Conservation (phyloP, 768 basidiomycete species). For the Sutorius australiensis region DNA sequence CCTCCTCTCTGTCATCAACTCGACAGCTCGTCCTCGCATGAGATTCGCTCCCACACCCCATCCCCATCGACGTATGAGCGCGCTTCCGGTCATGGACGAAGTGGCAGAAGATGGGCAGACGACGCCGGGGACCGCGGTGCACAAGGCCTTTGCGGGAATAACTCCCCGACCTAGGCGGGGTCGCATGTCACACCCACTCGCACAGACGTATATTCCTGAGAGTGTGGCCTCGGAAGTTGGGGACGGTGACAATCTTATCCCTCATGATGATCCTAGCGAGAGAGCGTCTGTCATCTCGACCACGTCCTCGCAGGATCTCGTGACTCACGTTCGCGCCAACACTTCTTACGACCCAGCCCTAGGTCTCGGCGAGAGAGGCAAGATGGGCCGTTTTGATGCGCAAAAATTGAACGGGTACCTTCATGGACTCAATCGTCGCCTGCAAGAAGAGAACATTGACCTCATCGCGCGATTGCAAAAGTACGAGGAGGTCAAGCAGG, state of each 20-base stretch:
- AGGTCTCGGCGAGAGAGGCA: slow-evolving; percentile 64
- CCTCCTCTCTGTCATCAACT: slow-evolving; percentile 79
- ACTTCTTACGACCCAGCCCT: slow-evolving; percentile 86
- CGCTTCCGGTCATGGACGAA: slow-evolving; percentile 52
- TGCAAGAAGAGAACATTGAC: slow-evolving; percentile 82
- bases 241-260: slow-evolving; percentile 19
- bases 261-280: slow-evolving; percentile 47
- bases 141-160: slow-evolving; percentile 56
- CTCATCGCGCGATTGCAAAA: slow-evolving; percentile 52
- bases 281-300: slow-evolving; percentile 74
- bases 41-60: slow-evolving; percentile 42
- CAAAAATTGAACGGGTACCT: slow-evolving; percentile 82
- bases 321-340: slow-evolving; percentile 72
- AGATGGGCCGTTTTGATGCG: slow-evolving; percentile 78
- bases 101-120: slow-evolving; percentile 31
- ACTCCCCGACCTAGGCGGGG: slow-evolving; percentile 58
- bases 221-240: slow-evolving; percentile 28
- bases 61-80: slow-evolving; percentile 47
- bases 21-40: slow-evolving; percentile 69
- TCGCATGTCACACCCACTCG: slow-evolving; percentile 63
- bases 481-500: slow-evolving; percentile 46
- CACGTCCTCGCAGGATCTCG: slow-evolving; percentile 84
- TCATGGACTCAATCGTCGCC: slow-evolving; percentile 75
- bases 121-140: slow-evolving; percentile 36
- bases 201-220: slow-evolving; percentile 46